Evolutionary conservation across 768 basidiomycete genomes (phyloP), one percentile per base, ranked within the genome.

Genomic region (Boletus sp.): DNA sequence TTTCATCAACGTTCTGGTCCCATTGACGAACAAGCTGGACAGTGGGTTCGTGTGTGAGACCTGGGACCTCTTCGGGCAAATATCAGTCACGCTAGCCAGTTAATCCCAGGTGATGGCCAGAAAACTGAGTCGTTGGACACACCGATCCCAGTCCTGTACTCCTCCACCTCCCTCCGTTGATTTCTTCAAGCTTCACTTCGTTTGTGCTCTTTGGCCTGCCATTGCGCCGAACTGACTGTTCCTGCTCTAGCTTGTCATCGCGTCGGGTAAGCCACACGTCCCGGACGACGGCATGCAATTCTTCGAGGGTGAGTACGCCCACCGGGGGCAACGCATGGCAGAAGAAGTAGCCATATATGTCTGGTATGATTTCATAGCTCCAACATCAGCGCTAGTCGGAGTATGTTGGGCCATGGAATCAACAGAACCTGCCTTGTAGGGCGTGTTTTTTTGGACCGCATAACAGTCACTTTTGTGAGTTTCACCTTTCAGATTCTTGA

Each of bases 131-230:
- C 14, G 9, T 28, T 8, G 3, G 28, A 65, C 86, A 58, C 66
- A 90, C 91, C 92, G 67, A 94, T 78, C 7, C 92, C 92, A 2
- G 91, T 89, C 37, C 87, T 79, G 70, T 94, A 94, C 54, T 81
- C 75, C 58, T 93, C 90, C 17, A 74, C 64, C 63, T 92, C 92
- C 55, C 81, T 76, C 52, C 85, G 68, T 84, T 86, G n/a, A 81
- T 68, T 47, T 90, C 89, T 68, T 92, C 89, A 36, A 93, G 66
- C 63, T 83, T 84, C 28, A 70, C 56, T 68, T 92, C 89, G 61
- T 78, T 86, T 5, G 75, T 69, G 64, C 85, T 89, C 71, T 90
- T 91, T 41, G 92, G 86, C 42, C 91, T 74, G 8, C 92, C 92
- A 62, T 85, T 87, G 45, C 92, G 75, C 42, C 92, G 78, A 14